These are phyloP conservation scores for Thinopyrum elongatum DNA, from an alignment of 176 grass and related monocot species.

Conservation along the genomic window DNA sequence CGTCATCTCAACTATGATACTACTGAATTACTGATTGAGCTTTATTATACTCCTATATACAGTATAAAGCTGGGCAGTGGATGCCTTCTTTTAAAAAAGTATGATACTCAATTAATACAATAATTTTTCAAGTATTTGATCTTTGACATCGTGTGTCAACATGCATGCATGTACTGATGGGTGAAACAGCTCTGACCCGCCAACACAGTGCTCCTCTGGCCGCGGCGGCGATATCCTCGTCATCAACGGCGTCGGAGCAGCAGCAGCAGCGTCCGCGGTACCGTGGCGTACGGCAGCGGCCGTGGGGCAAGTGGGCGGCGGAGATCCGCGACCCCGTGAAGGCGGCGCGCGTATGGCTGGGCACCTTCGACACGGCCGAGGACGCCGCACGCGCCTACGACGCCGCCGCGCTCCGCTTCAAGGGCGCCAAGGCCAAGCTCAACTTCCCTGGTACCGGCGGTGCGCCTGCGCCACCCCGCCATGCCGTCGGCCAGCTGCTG, in stretches of 20 bases:
- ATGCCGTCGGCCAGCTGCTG: not conserved
- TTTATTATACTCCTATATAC: not conserved
- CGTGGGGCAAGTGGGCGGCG: constrained; percentile 97
- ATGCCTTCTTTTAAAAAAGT: not conserved
- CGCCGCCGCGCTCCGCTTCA: constrained; percentile 48
- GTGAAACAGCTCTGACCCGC: constrained; percentile 2
- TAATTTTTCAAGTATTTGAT: not conserved
- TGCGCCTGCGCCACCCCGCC: not conserved
- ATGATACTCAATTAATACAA: not conserved
- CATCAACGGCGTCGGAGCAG: not conserved
- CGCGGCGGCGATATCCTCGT: not conserved
- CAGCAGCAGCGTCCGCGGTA: constrained; percentile 36
- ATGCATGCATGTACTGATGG: not conserved
- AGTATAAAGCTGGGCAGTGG: too few species aligned
- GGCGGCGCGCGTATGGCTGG: constrained; percentile 54
- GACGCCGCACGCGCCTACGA: constrained; percentile 59
- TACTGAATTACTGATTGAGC: not conserved
- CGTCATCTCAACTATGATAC: too few species aligned
- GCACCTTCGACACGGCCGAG: constrained; percentile 55
- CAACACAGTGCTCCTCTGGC: not conserved
- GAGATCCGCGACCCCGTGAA: constrained; percentile 81
- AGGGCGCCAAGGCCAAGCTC: constrained; percentile 63
- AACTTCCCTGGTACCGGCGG: constrained; percentile 32
- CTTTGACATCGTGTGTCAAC: not conserved
- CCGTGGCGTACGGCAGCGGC: constrained; percentile 82